These are phyloP conservation scores for Ogataea wickerhamii DNA, from an alignment of 805 yeast genomes.

Conservation along the genomic window DNA sequence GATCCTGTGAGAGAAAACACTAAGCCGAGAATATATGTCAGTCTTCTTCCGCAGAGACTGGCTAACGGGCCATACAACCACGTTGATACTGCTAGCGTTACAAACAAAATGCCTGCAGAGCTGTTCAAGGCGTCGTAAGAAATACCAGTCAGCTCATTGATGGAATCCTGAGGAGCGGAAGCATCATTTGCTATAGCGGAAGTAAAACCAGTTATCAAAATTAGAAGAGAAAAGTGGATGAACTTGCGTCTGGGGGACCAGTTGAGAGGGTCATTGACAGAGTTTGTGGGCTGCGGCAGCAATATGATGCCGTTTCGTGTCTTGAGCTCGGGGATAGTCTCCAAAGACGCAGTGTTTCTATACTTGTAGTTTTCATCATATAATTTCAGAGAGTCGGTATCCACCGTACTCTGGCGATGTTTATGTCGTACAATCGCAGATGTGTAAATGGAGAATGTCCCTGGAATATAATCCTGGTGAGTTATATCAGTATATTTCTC, in stretches of 20 bases:
- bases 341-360: slow-evolving; percentile 11
- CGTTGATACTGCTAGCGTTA: slow-evolving; percentile 42
- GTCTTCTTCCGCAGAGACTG: slow-evolving; percentile 43
- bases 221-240: slow-evolving; percentile 37
- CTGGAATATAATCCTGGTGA: slow-evolving; percentile 47
- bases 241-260: slow-evolving; percentile 42
- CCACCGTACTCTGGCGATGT: slow-evolving; percentile 12
- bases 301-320: slow-evolving; percentile 36
- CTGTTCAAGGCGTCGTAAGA: slow-evolving; percentile 45
- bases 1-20: slow-evolving; percentile 39
- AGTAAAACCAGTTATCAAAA: slow-evolving; percentile 42
- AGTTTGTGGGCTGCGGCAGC: slow-evolving; percentile 48
- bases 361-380: slow-evolving; percentile 16
- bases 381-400: slow-evolving; percentile 2
- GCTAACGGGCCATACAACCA: slow-evolving; percentile 44
- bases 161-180: slow-evolving; percentile 44
- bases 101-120: slow-evolving; percentile 47
- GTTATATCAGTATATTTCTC: slow-evolving; percentile 34
- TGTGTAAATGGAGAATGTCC: slow-evolving; percentile 52
- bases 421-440: slow-evolving; percentile 29
- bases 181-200: slow-evolving; percentile 52
- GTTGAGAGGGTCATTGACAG: slow-evolving; percentile 47
- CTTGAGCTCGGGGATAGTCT: slow-evolving; percentile 25
- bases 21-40: slow-evolving; percentile 40
- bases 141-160: slow-evolving; percentile 40